phyloP scores from a whole-genome alignment of 2,329 filamentous ascomycete genomes.

The Colletotrichum magnum region DNA sequence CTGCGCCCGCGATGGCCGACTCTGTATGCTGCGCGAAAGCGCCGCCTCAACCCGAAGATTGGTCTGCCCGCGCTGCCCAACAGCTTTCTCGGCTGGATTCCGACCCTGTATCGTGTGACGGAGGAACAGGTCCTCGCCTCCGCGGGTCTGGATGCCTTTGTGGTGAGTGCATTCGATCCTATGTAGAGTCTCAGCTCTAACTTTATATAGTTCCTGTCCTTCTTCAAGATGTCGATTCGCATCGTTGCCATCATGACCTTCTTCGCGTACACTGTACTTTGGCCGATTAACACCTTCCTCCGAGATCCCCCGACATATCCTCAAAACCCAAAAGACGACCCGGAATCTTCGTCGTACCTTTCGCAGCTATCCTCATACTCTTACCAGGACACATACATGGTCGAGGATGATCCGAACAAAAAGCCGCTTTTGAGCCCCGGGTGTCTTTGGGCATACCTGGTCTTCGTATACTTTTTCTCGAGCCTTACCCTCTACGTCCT shows the following conservation, averaged over 20 bases:
- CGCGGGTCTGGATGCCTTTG: slow-evolving; percentile 94
- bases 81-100: slow-evolving; percentile 93
- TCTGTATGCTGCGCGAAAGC: slow-evolving; percentile 90
- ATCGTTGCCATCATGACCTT: slow-evolving; percentile 85
- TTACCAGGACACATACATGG: slow-evolving; percentile 14
- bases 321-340: neutral
- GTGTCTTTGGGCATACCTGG: slow-evolving; percentile 92
- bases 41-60: slow-evolving; percentile 72
- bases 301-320: slow-evolving; percentile 43
- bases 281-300: slow-evolving; percentile 84
- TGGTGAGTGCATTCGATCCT: slow-evolving; percentile 67
- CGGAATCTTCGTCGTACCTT: neutral
- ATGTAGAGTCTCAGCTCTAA: neutral
- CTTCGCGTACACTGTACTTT: slow-evolving; percentile 84
- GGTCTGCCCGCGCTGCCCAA: slow-evolving; percentile 84
- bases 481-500: slow-evolving; percentile 86
- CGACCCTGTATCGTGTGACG: slow-evolving; percentile 84
- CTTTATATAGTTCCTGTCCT: slow-evolving; percentile 78
- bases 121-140: slow-evolving; percentile 92
- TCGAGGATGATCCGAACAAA: slow-evolving; percentile 49
- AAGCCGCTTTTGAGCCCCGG: slow-evolving; percentile 52
- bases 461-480: slow-evolving; percentile 96
- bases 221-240: slow-evolving; percentile 95
- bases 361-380: neutral
- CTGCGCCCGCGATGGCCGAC: slow-evolving; percentile 92